Percentiles rank a stretch among this genome's conserved stretches.
These are phyloP conservation scores for Ogataea sp. DNA, from an alignment of 805 yeast genomes.

Conservation along the genomic window DNA sequence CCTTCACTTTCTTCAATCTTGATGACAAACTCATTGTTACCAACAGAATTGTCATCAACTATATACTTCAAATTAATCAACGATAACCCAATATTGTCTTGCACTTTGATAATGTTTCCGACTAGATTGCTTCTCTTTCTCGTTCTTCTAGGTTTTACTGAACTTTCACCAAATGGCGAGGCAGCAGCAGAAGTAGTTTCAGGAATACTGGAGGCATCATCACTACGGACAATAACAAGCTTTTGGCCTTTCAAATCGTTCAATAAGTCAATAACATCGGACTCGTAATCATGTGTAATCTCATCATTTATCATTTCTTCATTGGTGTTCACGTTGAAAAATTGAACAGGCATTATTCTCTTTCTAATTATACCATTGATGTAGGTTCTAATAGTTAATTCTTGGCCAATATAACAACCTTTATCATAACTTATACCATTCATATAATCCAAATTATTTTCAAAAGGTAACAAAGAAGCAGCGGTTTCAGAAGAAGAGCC, in stretches of 20 bases:
- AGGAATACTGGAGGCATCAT: too few species aligned
- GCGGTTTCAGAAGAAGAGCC: slow-evolving; percentile 25
- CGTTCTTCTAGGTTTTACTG: slow-evolving; percentile 15
- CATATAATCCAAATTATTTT: slow-evolving; percentile 70
- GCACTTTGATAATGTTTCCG: slow-evolving; percentile 52
- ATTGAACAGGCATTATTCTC: slow-evolving; percentile 64
- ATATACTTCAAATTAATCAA: slow-evolving; percentile 36
- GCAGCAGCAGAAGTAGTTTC: too few species aligned
- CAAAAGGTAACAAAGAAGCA: slow-evolving; percentile 66
- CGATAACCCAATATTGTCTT: slow-evolving; percentile 61
- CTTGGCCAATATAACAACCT: slow-evolving; percentile 97
- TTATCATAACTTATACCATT: slow-evolving; percentile 80
- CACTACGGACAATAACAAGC: too few species aligned
- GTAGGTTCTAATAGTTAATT: slow-evolving; percentile 80
- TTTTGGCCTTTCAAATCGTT: not conserved
- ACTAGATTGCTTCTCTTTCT: slow-evolving; percentile 35
- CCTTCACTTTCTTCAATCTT: slow-evolving; percentile 5
- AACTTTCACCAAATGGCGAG: slow-evolving; percentile 33
- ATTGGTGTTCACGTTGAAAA: slow-evolving; percentile 15
- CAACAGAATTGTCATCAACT: slow-evolving; percentile 14
- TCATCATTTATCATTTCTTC: slow-evolving; percentile 1
- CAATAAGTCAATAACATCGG: not conserved
- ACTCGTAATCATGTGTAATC: slow-evolving; percentile 3
- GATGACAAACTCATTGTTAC: slow-evolving; percentile 13
- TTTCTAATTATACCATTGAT: slow-evolving; percentile 80